phyloP scores from a whole-genome alignment of 176 grass and related monocot species.

The Oryza nivara region DNA sequence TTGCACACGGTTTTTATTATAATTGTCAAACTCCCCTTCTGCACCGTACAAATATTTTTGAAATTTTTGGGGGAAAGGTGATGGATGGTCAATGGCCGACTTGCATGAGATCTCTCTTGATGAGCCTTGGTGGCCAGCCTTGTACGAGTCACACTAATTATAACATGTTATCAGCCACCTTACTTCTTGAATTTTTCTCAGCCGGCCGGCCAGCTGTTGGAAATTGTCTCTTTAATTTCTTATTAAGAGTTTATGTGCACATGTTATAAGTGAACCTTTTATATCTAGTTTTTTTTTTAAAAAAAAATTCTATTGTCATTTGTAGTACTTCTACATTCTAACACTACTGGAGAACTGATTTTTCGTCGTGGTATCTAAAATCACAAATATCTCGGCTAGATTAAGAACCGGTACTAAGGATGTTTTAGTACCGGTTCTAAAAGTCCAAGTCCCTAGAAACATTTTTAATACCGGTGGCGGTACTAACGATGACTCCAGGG shows the following conservation, averaged over 20 bases:
- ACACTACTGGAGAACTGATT: too few species aligned
- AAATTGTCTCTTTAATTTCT: background rate
- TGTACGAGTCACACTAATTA: too few species aligned
- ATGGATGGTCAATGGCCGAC: conserved; percentile 13
- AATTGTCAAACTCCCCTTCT: background rate
- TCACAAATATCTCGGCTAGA: too few species aligned
- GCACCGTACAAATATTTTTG: background rate
- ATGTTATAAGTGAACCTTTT: background rate
- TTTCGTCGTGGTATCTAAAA: too few species aligned
- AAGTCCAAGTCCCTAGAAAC: too few species aligned
- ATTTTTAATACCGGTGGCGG: too few species aligned
- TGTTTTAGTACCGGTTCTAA: too few species aligned
- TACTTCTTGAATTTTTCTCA: background rate
- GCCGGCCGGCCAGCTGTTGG: background rate
- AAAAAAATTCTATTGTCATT: background rate
- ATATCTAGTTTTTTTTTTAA: background rate
- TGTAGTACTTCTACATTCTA: too few species aligned
- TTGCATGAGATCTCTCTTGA: background rate
- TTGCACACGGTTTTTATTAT: conserved; percentile 10
- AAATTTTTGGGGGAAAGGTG: too few species aligned
- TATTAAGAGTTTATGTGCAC: background rate
- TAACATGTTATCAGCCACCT: too few species aligned
- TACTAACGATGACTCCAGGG: too few species aligned
- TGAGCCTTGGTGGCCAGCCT: background rate
- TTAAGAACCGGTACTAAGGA: too few species aligned